Evolutionary conservation across 345 rosid genomes (phyloP).

Genomic region (Aethionema arabicum): DNA sequence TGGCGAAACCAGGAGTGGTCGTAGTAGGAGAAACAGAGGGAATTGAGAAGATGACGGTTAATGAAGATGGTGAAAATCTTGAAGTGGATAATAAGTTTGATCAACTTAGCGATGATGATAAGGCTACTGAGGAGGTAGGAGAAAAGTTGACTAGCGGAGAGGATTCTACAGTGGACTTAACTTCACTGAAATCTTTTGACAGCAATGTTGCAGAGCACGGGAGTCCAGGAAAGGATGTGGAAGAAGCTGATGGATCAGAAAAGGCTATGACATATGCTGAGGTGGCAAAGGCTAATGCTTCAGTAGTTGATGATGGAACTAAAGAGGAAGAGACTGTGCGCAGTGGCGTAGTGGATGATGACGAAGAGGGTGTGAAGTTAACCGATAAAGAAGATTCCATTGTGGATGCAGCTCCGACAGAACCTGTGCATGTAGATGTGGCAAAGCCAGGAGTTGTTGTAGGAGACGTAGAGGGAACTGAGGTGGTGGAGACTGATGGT

Average conservation of each 20-base stretch:
- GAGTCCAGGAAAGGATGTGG: conserved; percentile 33
- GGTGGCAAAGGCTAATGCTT: conserved; percentile 31
- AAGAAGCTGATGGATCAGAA: conserved; percentile 34
- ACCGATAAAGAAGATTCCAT: conserved; percentile 36
- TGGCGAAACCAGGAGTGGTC: conserved; percentile 37
- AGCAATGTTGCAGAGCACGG: conserved; percentile 26
- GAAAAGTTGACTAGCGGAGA: conserved; percentile 36
- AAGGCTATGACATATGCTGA: conserved; percentile 30
- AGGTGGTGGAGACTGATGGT: conserved; percentile 40
- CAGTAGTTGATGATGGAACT: conserved; percentile 29
- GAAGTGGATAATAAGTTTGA: conserved; percentile 54
- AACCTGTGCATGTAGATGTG: conserved; percentile 36
- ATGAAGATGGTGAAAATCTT: conserved; percentile 36
- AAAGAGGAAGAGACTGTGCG: conserved; percentile 29
- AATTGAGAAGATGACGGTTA: conserved; percentile 34
- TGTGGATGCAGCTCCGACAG: conserved; percentile 31
- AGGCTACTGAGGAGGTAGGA: conserved; percentile 39
- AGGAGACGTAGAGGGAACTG: conserved; percentile 43
- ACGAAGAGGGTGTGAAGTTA: conserved; percentile 36
- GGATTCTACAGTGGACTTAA: conserved; percentile 38
- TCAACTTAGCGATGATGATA: conserved; percentile 32
- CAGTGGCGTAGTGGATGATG: conserved; percentile 16
- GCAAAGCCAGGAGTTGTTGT: conserved; percentile 36
- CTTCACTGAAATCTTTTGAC: conserved; percentile 26
- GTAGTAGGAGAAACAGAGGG: conserved; percentile 47